These are phyloP conservation scores for Linnemannia zychae DNA, from an alignment of 192 early-diverging fungal species.

Conservation along the genomic window DNA sequence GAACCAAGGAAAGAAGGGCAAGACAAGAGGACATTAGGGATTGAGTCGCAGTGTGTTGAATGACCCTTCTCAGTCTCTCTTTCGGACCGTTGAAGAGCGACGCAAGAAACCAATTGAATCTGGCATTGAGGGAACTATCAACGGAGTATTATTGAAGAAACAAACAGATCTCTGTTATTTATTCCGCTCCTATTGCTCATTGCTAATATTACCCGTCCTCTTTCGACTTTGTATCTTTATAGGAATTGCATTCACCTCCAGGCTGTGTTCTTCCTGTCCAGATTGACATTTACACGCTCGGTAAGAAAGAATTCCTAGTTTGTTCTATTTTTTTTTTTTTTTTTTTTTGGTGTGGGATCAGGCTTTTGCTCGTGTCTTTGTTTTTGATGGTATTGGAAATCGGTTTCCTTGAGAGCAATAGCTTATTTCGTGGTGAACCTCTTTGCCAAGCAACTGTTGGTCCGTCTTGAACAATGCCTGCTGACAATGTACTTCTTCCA, in stretches of 20 bases:
- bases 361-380: neutral
- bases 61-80: neutral
- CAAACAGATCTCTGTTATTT: neutral
- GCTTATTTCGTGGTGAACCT: neutral
- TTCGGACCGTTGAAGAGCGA: neutral
- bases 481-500: neutral
- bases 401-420: neutral
- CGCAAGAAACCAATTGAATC: neutral
- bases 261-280: constrained; percentile 46
- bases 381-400: neutral
- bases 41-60: neutral
- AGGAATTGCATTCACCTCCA: constrained; percentile 51
- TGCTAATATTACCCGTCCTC: neutral
- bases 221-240: neutral
- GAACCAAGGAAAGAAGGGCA: neutral
- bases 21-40: too few relatives aligned
- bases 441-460: neutral
- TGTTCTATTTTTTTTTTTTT: neutral
- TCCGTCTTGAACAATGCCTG: neutral
- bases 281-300: constrained; percentile 50
- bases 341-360: neutral
- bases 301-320: too few relatives aligned
- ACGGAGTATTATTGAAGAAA: too few relatives aligned
- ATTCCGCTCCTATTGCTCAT: neutral
- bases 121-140: neutral